Evolutionary conservation across 1,284 basidiomycete species (phyloP).

Genomic region (Ceratobasidium sp.): DNA sequence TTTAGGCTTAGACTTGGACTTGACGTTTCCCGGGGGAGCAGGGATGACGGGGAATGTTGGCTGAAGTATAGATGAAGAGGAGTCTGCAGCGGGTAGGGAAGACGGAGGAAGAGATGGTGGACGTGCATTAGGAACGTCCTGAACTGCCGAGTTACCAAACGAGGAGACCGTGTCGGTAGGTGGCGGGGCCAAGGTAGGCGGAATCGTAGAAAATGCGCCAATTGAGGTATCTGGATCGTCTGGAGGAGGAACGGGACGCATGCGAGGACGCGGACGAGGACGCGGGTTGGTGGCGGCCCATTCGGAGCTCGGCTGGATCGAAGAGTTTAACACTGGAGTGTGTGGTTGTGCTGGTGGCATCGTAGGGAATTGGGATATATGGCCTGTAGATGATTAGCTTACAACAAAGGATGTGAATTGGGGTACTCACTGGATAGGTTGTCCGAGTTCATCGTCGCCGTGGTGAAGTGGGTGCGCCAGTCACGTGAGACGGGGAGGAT

Average conservation of each 20-base stretch:
- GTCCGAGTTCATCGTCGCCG: conserved; percentile 37
- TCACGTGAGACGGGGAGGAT: conserved; percentile 44
- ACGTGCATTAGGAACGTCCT: conserved; percentile 19
- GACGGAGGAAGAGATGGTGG: conserved; percentile 43
- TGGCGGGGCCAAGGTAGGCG: conserved; percentile 5
- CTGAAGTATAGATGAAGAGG: conserved; percentile 17
- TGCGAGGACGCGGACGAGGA: conserved; percentile 33
- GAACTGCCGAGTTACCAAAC: conserved; percentile 41
- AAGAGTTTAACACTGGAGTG: conserved; percentile 3
- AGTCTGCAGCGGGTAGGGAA: conserved; percentile 23
- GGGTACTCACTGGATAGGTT: conserved; percentile 36
- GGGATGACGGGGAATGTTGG: conserved; percentile 16
- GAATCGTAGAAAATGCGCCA: conserved; percentile 18
- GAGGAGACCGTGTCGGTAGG: conserved; percentile 28
- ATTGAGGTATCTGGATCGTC: conserved; percentile 35
- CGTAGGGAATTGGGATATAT: conserved; percentile 41
- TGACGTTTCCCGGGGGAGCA: background rate
- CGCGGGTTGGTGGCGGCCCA: conserved; percentile 39
- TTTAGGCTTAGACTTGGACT: background rate
- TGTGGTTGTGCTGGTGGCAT: background rate
- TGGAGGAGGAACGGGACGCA: conserved; percentile 38
- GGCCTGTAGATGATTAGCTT: conserved; percentile 5
- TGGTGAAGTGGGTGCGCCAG: background rate
- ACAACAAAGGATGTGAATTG: background rate
- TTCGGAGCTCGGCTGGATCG: conserved; percentile 27